A percentile compares a stretch with the other conserved stretches of the same genome.
Evolutionary conservation across 2,329 filamentous ascomycete genomes (phyloP).

Genomic region (Purpureocillium takamizusanense): DNA sequence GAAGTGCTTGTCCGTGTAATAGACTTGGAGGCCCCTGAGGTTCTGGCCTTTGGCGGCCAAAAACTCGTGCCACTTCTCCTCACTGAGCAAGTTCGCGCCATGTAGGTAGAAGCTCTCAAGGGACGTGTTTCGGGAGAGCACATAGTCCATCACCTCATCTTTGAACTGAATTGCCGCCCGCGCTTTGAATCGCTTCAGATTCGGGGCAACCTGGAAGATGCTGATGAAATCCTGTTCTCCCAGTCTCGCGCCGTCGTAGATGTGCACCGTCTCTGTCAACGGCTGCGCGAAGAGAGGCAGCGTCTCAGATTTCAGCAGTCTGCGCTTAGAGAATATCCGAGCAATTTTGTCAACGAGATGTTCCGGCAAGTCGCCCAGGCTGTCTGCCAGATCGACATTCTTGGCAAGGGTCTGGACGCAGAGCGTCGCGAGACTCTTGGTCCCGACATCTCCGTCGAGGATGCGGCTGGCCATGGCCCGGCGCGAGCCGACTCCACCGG

Average conservation of each 20-base stretch:
- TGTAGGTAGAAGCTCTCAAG: slow-evolving; percentile 72
- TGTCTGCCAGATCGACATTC: slow-evolving; percentile 53
- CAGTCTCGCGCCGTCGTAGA: slow-evolving; percentile 57
- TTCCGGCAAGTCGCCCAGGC: slow-evolving; percentile 50
- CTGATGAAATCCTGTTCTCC: slow-evolving; percentile 67
- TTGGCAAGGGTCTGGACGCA: slow-evolving; percentile 55
- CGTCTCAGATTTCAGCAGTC: slow-evolving; percentile 44
- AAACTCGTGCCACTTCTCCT: slow-evolving; percentile 64
- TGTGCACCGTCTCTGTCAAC: slow-evolving; percentile 36
- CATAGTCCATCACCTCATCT: slow-evolving; percentile 71
- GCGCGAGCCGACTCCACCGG: slow-evolving; percentile 48
- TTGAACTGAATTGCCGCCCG: slow-evolving; percentile 90
- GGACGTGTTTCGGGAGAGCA: slow-evolving; percentile 60
- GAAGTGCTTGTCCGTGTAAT: slow-evolving; percentile 77
- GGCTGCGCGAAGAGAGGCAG: slow-evolving; percentile 49
- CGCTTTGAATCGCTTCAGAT: slow-evolving; percentile 62
- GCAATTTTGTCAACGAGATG: slow-evolving; percentile 49
- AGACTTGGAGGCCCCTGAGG: slow-evolving; percentile 65
- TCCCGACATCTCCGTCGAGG: slow-evolving; percentile 65
- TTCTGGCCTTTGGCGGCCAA: slow-evolving; percentile 55
- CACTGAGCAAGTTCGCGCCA: slow-evolving; percentile 73
- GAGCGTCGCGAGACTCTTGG: slow-evolving; percentile 57
- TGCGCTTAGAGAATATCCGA: slow-evolving; percentile 49
- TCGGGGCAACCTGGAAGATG: slow-evolving; percentile 68
- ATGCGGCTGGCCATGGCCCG: slow-evolving; percentile 76